phyloP scores from a whole-genome alignment of 1,284 basidiomycete species.

The Cryptococcus wingfieldii region DNA sequence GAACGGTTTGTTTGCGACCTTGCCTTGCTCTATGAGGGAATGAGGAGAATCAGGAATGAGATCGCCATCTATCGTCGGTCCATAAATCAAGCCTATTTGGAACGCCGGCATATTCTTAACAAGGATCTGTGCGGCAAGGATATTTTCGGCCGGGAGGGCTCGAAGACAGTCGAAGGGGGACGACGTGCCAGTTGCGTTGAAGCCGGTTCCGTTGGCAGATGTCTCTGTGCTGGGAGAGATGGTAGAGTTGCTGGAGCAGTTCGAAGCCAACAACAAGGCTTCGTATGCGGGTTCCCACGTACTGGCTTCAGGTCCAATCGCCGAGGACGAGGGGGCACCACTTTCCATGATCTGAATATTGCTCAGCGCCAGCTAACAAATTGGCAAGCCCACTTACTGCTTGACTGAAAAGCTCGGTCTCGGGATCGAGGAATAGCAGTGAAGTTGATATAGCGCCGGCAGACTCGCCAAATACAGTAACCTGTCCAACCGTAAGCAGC shows the following conservation, averaged over 20 bases:
- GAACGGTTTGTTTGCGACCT: constrained; percentile 42
- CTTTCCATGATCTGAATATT: constrained; percentile 46
- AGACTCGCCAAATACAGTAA: constrained; percentile 47
- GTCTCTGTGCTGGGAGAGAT: constrained; percentile 6
- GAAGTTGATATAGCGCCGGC: constrained; percentile 46
- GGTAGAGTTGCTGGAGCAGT: constrained; percentile 8
- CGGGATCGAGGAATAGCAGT: constrained; percentile 31
- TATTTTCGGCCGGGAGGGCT: constrained; percentile 18
- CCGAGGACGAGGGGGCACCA: constrained; percentile 39
- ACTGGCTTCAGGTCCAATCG: constrained; percentile 21
- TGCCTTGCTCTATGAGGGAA: constrained; percentile 30
- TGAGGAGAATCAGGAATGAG: constrained; percentile 38
- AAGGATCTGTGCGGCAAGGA: constrained; percentile 29
- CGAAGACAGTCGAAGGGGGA: constrained; percentile 38
- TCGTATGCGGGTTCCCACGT: constrained; percentile 38
- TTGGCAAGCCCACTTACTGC: constrained; percentile 20
- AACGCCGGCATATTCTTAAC: constrained; percentile 9
- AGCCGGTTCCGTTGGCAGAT: constrained; percentile 9
- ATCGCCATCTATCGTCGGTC: constrained; percentile 43
- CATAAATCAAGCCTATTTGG: constrained; percentile 5
- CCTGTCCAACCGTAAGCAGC: constrained; percentile 6
- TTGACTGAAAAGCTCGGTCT: constrained; percentile 37
- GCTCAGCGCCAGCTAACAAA: not conserved
- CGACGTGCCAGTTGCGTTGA: not conserved
- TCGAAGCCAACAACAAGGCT: constrained; percentile 18